Percentiles rank a stretch among this genome's conserved stretches.
Conservation (phyloP, 176 grass and related monocot species). For the Oryza brachyantha region DNA sequence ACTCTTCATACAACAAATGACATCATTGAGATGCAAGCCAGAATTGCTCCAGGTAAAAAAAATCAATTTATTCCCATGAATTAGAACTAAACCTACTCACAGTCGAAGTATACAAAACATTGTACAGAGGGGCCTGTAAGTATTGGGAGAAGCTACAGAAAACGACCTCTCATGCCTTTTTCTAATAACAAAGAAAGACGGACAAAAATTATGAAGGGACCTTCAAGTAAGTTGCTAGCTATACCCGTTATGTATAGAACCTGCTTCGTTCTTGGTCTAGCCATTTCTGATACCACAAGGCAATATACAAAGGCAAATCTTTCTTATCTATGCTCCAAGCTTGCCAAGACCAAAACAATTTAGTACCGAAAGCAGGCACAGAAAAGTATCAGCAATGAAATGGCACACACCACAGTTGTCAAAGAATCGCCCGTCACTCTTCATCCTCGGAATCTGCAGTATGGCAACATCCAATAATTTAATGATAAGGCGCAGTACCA, state of each 20-base stretch:
- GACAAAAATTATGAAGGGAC: conserved; percentile 44
- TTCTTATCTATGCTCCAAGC: conserved; percentile 28
- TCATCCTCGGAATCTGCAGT: conserved; percentile 69
- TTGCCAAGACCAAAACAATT: conserved; percentile 35
- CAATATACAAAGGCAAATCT: conserved; percentile 44
- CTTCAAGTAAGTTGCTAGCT: conserved; percentile 61
- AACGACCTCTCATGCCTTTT: conserved; percentile 33
- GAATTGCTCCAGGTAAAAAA: conserved; percentile 25
- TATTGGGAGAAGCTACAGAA: conserved; percentile 25
- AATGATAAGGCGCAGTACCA: neutral
- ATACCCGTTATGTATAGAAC: conserved; percentile 58
- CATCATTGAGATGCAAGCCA: conserved; percentile 28
- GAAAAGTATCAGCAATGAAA: conserved; percentile 41
- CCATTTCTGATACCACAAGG: conserved; percentile 34
- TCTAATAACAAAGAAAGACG: conserved; percentile 33
- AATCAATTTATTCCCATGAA: conserved; percentile 52
- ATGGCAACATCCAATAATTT: conserved; percentile 25
- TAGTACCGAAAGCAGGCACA: conserved; percentile 32
- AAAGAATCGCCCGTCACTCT: conserved; percentile 44
- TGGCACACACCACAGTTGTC: conserved; percentile 27
- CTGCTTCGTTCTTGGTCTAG: conserved; percentile 37
- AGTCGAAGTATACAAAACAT: conserved; percentile 47
- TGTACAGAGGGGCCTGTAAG: conserved; percentile 34
- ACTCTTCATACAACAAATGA: conserved; percentile 9
- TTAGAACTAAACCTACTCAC: conserved; percentile 51